Percentiles rank a stretch among this genome's conserved stretches.
phyloP scores from a whole-genome alignment of 805 yeast genomes.

The Hyphopichia homilentoma region DNA sequence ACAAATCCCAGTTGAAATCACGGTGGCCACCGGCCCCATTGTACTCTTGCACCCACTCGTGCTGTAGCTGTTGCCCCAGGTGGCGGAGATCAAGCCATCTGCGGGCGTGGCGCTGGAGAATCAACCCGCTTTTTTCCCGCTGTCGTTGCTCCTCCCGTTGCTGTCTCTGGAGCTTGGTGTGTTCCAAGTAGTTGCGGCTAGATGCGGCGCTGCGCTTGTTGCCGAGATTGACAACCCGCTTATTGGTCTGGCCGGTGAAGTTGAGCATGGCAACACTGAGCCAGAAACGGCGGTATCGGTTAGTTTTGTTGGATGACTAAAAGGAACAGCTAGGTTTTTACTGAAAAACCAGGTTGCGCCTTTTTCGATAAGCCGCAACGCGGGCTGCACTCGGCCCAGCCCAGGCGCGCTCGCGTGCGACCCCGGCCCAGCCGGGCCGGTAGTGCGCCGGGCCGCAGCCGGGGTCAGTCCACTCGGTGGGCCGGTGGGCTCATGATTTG shows the following conservation, averaged over 20 bases:
- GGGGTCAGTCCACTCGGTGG: too few relatives aligned
- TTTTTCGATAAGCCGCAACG: too few relatives aligned
- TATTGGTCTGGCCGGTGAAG: conserved; percentile 65
- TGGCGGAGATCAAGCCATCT: conserved; percentile 29
- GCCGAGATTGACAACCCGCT: conserved; percentile 64
- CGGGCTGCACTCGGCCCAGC: too few relatives aligned
- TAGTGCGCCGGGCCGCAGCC: too few relatives aligned
- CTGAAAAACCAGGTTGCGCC: too few relatives aligned
- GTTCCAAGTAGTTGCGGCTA: conserved; percentile 44
- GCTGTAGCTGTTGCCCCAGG: conserved; percentile 12
- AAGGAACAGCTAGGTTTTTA: too few relatives aligned
- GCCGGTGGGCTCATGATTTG: too few relatives aligned
- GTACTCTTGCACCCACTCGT: conserved; percentile 12
- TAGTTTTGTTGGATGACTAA: too few relatives aligned
- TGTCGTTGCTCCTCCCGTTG: conserved; percentile 56
- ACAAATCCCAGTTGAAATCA: conserved; percentile 11
- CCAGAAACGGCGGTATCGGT: too few relatives aligned
- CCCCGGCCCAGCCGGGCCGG: too few relatives aligned
- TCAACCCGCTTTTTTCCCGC: conserved; percentile 45
- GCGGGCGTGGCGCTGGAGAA: conserved; percentile 50
- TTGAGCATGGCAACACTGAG: too few relatives aligned
- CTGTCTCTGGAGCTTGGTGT: conserved; percentile 62
- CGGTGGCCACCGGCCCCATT: conserved; percentile 1
- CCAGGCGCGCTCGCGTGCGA: too few relatives aligned
- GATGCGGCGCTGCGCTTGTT: conserved; percentile 35